Conservation (phyloP, 805 yeast genomes). For the Candida alai region DNA sequence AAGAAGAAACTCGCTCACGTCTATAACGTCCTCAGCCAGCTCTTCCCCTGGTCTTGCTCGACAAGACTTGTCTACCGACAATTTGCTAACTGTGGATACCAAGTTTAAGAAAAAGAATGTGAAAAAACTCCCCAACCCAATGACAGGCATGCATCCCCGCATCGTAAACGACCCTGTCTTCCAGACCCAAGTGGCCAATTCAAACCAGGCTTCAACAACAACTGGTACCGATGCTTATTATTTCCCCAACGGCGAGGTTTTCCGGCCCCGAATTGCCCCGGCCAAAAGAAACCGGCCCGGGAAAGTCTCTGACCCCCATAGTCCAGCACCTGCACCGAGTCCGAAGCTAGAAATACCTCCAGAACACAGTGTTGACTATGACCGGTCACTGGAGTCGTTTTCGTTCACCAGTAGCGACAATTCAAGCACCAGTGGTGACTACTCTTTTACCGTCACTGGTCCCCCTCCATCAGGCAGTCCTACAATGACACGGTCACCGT, state of each 20-base stretch:
- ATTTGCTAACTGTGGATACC: constrained; percentile 33
- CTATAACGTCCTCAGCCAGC: constrained; percentile 20
- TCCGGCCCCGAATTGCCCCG: constrained; percentile 43
- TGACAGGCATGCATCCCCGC: no score
- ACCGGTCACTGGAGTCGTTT: no score
- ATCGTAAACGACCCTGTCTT: neutral
- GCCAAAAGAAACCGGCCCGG: constrained; percentile 34
- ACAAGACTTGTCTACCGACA: constrained; percentile 33
- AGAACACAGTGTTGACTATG: neutral
- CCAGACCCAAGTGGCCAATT: neutral
- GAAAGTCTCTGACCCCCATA: constrained; percentile 15
- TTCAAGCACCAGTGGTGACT: neutral
- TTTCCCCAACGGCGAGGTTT: constrained; percentile 54
- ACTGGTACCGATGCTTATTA: constrained; percentile 20
- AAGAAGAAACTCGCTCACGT: constrained; percentile 31
- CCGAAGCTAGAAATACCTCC: neutral
- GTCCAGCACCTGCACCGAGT: no score
- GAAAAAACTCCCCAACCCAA: constrained; percentile 18
- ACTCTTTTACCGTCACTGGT: neutral
- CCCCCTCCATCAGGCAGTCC: constrained; percentile 3
- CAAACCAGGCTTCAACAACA: neutral
- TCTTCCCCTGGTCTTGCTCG: constrained; percentile 12
- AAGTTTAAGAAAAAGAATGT: constrained; percentile 37
- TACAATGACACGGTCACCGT: constrained; percentile 3
- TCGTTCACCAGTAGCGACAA: constrained; percentile 1